Conservation (phyloP, 495 filamentous ascomycete genomes). For the Bacidia rubella region DNA sequence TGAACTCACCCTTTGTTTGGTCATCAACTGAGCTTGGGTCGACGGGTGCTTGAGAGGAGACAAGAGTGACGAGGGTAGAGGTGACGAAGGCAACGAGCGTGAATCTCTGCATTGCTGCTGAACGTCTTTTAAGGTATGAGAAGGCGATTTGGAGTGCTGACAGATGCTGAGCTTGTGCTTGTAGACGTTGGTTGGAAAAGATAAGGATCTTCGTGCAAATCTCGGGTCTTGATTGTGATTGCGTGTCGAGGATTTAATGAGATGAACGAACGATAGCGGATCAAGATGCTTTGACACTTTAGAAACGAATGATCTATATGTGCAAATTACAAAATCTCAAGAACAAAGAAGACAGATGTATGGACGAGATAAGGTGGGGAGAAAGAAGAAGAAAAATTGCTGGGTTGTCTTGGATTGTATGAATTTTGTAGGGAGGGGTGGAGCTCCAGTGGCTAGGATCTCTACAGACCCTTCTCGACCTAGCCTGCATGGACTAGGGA, state of each 20-base stretch:
- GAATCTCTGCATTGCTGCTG: constrained; percentile 1
- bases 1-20: constrained; percentile 29
- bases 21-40: constrained; percentile 44
- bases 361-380: background rate
- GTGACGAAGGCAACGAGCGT: constrained; percentile 9
- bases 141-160: background rate
- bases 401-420: background rate
- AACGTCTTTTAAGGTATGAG: background rate
- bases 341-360: too few species aligned
- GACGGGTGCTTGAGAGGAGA: constrained; percentile 39
- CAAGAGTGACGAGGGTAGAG: constrained; percentile 19
- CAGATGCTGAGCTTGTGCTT: too few species aligned
- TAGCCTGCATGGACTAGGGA: background rate
- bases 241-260: constrained; percentile 19
- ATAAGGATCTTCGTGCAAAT: background rate
- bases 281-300: background rate
- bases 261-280: background rate
- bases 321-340: background rate
- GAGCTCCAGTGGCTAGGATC: background rate
- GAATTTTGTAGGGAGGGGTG: background rate
- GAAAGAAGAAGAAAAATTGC: background rate
- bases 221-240: background rate
- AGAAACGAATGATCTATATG: background rate
- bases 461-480: background rate
- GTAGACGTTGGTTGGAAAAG: too few species aligned